Percentiles rank a stretch among this genome's conserved stretches.
Evolutionary conservation across 164 flowering plant species (phyloP).

Genomic region (Pachysandra terminalis): DNA sequence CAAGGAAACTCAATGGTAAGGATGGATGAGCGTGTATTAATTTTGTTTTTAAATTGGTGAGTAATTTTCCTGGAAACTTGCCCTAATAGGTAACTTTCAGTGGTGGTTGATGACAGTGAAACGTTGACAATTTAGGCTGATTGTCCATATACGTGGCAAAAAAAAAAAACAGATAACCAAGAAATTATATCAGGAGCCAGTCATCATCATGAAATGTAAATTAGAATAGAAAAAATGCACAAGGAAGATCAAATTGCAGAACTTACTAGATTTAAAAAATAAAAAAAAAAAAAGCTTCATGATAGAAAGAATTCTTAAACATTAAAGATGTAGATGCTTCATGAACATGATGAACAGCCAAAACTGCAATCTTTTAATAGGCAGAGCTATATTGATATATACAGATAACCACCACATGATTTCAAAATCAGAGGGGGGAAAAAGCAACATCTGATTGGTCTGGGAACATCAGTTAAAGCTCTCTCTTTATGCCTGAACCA

Average conservation of each 20-base stretch:
- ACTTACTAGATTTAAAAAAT: too few species aligned
- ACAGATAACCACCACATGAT: background rate
- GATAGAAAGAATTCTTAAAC: too few species aligned
- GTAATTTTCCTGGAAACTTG: background rate
- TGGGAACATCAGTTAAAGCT: background rate
- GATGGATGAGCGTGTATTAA: too few species aligned
- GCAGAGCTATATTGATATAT: background rate
- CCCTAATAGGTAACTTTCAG: background rate
- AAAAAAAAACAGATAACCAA: background rate
- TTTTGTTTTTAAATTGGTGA: too few species aligned
- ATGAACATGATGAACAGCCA: too few species aligned
- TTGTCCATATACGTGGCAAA: background rate
- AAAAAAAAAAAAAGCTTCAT: too few species aligned
- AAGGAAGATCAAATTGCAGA: background rate
- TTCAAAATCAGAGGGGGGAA: background rate
- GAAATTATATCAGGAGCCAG: background rate
- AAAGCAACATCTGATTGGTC: background rate
- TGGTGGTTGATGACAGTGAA: constrained; percentile 21
- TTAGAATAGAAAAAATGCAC: background rate
- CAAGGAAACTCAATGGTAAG: too few species aligned
- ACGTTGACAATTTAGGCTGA: constrained; percentile 13
- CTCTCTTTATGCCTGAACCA: background rate
- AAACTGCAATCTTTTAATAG: too few species aligned
- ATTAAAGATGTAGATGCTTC: too few species aligned
- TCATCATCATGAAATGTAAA: background rate